A percentile compares a stretch with the other conserved stretches of the same genome.
These are phyloP conservation scores for Magnaporthales sp. DNA, from an alignment of 2,329 filamentous ascomycete genomes.

Conservation along the genomic window DNA sequence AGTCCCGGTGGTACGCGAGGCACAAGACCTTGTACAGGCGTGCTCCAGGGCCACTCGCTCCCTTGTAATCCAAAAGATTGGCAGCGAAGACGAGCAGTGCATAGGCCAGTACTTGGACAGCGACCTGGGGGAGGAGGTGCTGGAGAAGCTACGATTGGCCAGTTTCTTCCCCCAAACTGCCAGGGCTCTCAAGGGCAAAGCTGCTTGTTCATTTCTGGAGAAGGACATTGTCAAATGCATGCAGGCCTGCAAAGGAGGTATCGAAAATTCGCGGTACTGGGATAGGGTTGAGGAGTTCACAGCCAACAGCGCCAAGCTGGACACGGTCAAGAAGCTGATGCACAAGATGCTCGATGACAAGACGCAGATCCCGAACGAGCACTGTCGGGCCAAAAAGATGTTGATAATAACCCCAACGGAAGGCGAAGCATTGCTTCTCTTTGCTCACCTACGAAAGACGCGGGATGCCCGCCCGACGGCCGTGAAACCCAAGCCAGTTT, in stretches of 20 bases:
- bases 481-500: background rate
- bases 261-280: background rate
- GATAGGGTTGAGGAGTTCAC: background rate
- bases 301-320: background rate
- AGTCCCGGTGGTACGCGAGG: background rate
- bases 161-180: background rate
- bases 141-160: background rate
- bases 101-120: background rate
- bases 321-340: background rate
- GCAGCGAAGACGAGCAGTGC: background rate
- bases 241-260: background rate
- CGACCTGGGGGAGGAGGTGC: background rate
- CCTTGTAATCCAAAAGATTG: background rate
- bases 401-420: background rate
- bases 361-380: background rate
- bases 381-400: background rate
- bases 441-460: background rate
- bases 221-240: background rate
- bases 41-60: background rate
- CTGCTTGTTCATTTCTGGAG: background rate
- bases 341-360: background rate
- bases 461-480: background rate
- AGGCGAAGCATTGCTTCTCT: background rate
- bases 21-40: background rate
- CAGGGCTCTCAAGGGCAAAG: background rate